Percentiles rank a stretch among this genome's conserved stretches.
Evolutionary conservation across 2,329 filamentous ascomycete genomes (phyloP).

Genomic region (Colletotrichum sidae): DNA sequence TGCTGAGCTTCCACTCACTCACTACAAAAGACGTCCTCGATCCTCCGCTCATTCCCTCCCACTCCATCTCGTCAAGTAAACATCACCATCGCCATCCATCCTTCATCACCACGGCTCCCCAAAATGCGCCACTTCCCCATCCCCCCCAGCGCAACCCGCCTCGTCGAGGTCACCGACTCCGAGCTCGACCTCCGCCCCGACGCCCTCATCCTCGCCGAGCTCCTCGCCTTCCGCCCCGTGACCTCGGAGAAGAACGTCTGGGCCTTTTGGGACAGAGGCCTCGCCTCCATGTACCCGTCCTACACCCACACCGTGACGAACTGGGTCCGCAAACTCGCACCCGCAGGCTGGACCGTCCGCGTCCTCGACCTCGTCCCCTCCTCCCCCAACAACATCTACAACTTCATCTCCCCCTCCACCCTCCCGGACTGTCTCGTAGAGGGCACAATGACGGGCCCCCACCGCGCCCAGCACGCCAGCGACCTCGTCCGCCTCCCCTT

Average conservation of each 20-base stretch:
- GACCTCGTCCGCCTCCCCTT: constrained; percentile 56
- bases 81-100: neutral
- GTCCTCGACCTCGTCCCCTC: constrained; percentile 50
- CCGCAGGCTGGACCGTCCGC: constrained; percentile 52
- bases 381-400: constrained; percentile 49
- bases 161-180: constrained; percentile 39
- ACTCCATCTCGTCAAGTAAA: neutral
- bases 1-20: too few relatives aligned
- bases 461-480: constrained; percentile 55
- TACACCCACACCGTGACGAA: constrained; percentile 52
- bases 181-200: constrained; percentile 46
- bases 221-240: constrained; percentile 45
- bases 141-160: constrained; percentile 40
- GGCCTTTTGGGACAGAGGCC: constrained; percentile 57
- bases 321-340: constrained; percentile 55
- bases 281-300: constrained; percentile 50
- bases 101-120: too few relatives aligned
- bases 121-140: constrained; percentile 37
- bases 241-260: constrained; percentile 57
- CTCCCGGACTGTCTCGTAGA: constrained; percentile 52
- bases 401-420: constrained; percentile 46
- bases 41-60: too few relatives aligned
- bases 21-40: neutral
- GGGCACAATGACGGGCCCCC: constrained; percentile 52
- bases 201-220: constrained; percentile 45